Evolutionary conservation across 345 rosid species (phyloP).

Genomic region (Cardamine resedifolia): DNA sequence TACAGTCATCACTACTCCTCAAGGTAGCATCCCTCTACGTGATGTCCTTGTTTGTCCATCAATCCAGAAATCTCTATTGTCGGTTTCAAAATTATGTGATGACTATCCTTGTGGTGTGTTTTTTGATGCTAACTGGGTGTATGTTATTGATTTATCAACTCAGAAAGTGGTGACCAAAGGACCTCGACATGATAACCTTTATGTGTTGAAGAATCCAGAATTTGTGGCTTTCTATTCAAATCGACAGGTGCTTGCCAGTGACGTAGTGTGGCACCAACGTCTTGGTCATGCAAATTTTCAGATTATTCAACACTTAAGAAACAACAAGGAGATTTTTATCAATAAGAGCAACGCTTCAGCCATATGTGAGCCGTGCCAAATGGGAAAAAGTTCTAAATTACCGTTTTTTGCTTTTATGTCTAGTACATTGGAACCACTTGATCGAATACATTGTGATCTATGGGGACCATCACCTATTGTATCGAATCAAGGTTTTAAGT

Average conservation of each 20-base stretch:
- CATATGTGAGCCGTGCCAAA: not conserved
- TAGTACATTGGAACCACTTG: not conserved
- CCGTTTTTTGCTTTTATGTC: not conserved
- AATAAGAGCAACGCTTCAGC: not conserved
- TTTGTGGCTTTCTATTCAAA: not conserved
- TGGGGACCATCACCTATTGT: not conserved
- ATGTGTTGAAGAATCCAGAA: not conserved
- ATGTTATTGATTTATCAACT: no score
- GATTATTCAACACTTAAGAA: not conserved
- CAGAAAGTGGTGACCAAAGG: no score
- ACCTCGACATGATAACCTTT: not conserved
- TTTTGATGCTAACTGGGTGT: no score
- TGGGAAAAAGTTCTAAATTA: not conserved
- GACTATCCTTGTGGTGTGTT: no score
- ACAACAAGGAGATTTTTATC: not conserved
- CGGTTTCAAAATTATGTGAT: no score
- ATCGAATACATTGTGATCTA: not conserved
- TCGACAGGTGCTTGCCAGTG: not conserved
- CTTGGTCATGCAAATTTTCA: not conserved
- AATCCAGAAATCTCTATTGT: no score
- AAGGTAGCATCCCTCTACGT: no score
- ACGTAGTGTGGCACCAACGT: not conserved
- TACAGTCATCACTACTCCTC: no score
- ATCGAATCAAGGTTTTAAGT: not conserved
- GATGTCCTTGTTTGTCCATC: no score